Percentiles rank a stretch among this genome's conserved stretches.
Evolutionary conservation across 2,329 filamentous ascomycete species (phyloP).

Genomic region (Fusarium staphyleae): DNA sequence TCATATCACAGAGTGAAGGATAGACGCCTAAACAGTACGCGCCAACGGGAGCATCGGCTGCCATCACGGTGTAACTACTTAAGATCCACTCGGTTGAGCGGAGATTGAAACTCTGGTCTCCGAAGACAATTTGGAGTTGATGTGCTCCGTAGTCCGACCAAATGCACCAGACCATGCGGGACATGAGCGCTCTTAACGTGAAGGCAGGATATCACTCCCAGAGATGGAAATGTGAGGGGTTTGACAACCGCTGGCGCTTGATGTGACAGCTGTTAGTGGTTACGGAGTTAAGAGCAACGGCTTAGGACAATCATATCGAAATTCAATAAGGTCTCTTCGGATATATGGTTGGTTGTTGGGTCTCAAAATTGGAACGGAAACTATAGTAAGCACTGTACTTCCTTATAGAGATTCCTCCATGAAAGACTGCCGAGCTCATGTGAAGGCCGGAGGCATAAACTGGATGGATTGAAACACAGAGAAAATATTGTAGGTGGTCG

Average conservation of each 20-base stretch:
- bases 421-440: conserved; percentile 1
- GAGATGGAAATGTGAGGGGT: not conserved
- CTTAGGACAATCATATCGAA: too few relatives aligned
- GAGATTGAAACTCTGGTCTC: conserved; percentile 5
- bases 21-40: not conserved
- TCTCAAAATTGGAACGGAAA: not conserved
- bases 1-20: too few relatives aligned
- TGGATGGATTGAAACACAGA: conserved; percentile 31
- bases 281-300: too few relatives aligned
- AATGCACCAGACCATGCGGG: too few relatives aligned
- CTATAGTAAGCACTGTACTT: not conserved
- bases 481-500: conserved; percentile 37
- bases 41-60: too few relatives aligned
- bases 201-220: too few relatives aligned
- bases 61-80: too few relatives aligned
- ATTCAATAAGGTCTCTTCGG: too few relatives aligned
- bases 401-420: not conserved
- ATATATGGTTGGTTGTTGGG: too few relatives aligned
- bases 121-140: not conserved
- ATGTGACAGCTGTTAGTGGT: not conserved
- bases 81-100: conserved; percentile 8
- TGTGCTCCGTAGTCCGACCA: too few relatives aligned
- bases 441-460: not conserved
- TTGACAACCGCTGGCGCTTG: not conserved
- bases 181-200: too few relatives aligned